Percentiles rank a stretch among this genome's conserved stretches.
phyloP scores from a whole-genome alignment of 352 stramenopile genomes.

The Globisporangium echinulatum region DNA sequence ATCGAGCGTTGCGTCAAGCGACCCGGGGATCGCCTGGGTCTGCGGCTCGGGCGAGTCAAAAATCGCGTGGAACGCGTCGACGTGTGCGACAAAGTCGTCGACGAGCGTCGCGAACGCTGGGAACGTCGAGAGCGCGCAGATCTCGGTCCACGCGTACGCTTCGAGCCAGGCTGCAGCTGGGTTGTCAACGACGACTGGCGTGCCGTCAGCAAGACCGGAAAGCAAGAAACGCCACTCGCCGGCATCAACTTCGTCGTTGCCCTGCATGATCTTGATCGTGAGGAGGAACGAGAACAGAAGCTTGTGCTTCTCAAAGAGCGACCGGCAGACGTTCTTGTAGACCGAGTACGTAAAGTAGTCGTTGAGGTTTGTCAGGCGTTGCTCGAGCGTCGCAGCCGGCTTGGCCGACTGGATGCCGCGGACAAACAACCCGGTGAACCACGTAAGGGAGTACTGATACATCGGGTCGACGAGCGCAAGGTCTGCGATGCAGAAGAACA shows the following conservation, averaged over 20 bases:
- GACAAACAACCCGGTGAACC: conserved; percentile 91
- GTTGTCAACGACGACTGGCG: conserved; percentile 37
- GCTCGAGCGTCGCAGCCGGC: conserved; percentile 53
- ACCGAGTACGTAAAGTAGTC: conserved; percentile 93
- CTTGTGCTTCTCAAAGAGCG: conserved; percentile 93
- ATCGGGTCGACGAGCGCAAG: conserved; percentile 85
- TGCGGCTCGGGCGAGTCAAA: conserved; percentile 82
- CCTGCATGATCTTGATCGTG: conserved; percentile 86
- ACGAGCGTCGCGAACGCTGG: conserved; percentile 54
- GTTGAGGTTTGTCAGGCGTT: conserved; percentile 84
- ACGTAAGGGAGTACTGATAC: conserved; percentile 92
- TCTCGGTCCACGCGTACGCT: conserved; percentile 70
- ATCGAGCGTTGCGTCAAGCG: conserved; percentile 54
- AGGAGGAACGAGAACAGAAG: conserved; percentile 91
- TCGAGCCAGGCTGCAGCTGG: conserved; percentile 59
- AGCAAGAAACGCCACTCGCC: conserved; percentile 90
- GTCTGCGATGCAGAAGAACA: conserved; percentile 91
- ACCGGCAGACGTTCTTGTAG: conserved; percentile 92
- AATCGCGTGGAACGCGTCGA: conserved; percentile 50
- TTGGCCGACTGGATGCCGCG: conserved; percentile 81
- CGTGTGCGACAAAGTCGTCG: conserved; percentile 41
- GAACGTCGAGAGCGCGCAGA: conserved; percentile 66
- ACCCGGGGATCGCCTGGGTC: conserved; percentile 60
- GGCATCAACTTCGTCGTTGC: conserved; percentile 67
- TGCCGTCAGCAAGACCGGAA: conserved; percentile 60